phyloP scores from a whole-genome alignment of 176 grass and related monocot genomes.

The Typha latifolia region DNA sequence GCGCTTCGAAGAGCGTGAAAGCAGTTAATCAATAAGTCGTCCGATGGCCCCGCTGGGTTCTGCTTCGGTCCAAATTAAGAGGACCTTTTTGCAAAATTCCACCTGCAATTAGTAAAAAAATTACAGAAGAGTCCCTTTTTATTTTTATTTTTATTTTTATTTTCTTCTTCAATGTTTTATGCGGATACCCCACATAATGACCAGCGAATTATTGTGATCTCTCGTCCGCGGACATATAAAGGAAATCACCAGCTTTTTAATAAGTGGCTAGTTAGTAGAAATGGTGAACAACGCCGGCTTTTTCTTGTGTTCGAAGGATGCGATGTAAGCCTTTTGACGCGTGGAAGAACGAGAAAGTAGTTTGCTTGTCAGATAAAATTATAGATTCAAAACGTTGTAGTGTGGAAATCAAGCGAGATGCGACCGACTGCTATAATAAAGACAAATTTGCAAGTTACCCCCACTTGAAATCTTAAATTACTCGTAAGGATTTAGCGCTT shows the following conservation, averaged over 20 bases:
- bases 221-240: background rate
- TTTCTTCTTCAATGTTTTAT: too few species aligned
- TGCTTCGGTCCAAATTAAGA: background rate
- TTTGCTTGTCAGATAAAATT: background rate
- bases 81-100: background rate
- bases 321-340: background rate
- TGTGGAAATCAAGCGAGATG: too few species aligned
- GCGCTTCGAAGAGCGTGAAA: background rate
- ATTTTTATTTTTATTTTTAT: too few species aligned
- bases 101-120: background rate
- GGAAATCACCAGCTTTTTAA: background rate
- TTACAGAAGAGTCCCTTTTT: too few species aligned
- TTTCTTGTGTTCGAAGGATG: background rate
- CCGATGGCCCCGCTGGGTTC: too few species aligned
- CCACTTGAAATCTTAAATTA: too few species aligned
- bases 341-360: background rate
- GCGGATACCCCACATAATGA: too few species aligned
- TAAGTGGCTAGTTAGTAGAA: background rate
- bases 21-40: background rate
- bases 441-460: too few species aligned
- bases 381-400: background rate
- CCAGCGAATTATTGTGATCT: background rate
- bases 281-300: background rate
- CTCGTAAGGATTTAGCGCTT: too few species aligned
- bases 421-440: too few species aligned